Evolutionary conservation across 2,329 filamentous ascomycete genomes (phyloP), one percentile per base, ranked within the genome.

Genomic region (Aspergillus neoniger): DNA sequence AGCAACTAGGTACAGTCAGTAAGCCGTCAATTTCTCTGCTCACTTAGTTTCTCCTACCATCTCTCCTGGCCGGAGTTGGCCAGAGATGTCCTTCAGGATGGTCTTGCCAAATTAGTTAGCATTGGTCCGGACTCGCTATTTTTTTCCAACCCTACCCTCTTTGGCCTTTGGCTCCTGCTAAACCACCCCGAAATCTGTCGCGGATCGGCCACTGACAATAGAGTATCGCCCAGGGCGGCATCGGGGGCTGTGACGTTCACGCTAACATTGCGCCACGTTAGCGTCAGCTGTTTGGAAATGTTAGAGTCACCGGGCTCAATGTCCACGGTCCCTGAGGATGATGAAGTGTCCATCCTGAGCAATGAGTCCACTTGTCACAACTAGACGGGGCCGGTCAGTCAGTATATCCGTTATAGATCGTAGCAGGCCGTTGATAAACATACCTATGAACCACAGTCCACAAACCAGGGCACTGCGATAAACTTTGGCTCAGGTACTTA

Each of bases 1-100:
- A 91, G 79, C 2, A 90, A 74, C 88, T 75, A 52, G n/a, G 3
- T 25, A 30, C 50, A 14, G 43, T 60, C 12, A 44, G 43, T 23
- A 17, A 32, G 28, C 9, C 6, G 12, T 32, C n/a, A 38, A 28
- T 12, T 5, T 25, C 8, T 28, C 12, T 4, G 4, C 30, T 55
- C 17, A 2, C 4, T 36, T 32, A 14, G 4, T 3, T 23, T 12
- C 3, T 15, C 67, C 39, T 72, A 80, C 77, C 77, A 79, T 80
- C 60, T 80, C 78, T 0, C 78, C 78, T 0, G 78, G 78, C 4
- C 71, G 72, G 0, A 79, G 75, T 56, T 80, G 78, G 1, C 77
- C 77, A 19, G 67, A 74, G 1, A 78, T 63, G 32, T 75, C 67
- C 38, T 77, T 73, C 1, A 80, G 61, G 23, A 80, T 80, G 4